Base-by-base conservation (phyloP, 78 protist species). In the Creolimax fragrantissima region DNA sequence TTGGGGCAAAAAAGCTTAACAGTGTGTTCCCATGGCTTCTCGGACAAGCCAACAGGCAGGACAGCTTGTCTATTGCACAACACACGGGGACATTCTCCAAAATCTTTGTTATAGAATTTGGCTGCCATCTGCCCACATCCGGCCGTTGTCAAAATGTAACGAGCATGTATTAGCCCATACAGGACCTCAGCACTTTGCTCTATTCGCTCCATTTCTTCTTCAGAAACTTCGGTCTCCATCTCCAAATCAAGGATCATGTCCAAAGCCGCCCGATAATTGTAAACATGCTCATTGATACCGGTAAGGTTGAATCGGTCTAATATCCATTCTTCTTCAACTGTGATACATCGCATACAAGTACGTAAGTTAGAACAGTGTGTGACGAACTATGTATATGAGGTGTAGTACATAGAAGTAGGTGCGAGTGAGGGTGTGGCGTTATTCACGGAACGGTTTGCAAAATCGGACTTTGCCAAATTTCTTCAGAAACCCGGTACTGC, bases 141-240 rank as follows among this genome's bases (percentile, higher is more conserved):
- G 3, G 95, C 92, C 42, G 89, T 58, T 5, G 99, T 97, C 41
- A 96, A 37, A 44, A 97, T 98, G 90, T 94, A 98, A 24, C 99
- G 91, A 35, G 99, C 99, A 86, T 98, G 99, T n/a, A 98, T 97
- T 45, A 98, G 93, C 5, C 99, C 99, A 91, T 97, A 98, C 17
- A 98, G 96, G 89, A 94, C 85, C 89, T 96, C 98, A 3, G 99
- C 99, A 3, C 95, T 3, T 42, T 42, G 93, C 39, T 92, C 84
- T 17, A 35, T 58, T n/a, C 41, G 83, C 44, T 92, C 96, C 42
- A 88, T 93, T 66, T 94, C 95, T 81, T 96, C 97, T 44, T 94
- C 95, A 36, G 95, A 90, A 35, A 93, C 83, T 2, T 94, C 96
- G 11, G 93, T 45, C 3, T 58, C 17, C 3, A 93, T 44, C 36